phyloP scores from a whole-genome alignment of 2,329 filamentous ascomycete genomes.

The Sclerotiophoma versabilis region DNA sequence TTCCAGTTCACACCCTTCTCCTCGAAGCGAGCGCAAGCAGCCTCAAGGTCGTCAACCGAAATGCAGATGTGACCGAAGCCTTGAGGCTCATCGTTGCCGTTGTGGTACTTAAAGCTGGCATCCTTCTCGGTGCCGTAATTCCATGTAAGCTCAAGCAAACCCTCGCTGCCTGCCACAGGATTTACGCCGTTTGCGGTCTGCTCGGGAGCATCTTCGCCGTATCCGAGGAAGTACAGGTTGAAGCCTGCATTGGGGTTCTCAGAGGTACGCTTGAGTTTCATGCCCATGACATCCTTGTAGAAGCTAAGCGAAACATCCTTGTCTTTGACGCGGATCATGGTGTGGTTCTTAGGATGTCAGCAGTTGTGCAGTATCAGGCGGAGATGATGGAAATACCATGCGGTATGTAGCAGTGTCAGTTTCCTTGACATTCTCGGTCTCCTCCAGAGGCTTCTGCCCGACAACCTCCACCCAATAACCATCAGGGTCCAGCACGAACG shows the following conservation, averaged over 20 bases:
- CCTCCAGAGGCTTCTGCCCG: slow-evolving; percentile 72
- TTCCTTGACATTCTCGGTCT: slow-evolving; percentile 73
- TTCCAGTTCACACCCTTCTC: slow-evolving; percentile 85
- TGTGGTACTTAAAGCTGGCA: slow-evolving; percentile 82
- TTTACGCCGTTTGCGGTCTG: slow-evolving; percentile 64
- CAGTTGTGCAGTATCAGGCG: background rate
- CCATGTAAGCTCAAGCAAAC: slow-evolving; percentile 89
- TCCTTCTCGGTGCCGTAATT: slow-evolving; percentile 86
- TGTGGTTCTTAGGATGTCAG: slow-evolving; percentile 70
- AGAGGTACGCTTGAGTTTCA: slow-evolving; percentile 77
- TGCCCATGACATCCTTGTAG: slow-evolving; percentile 81
- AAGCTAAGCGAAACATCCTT: slow-evolving; percentile 56
- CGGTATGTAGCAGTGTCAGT: slow-evolving; percentile 81
- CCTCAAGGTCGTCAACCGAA: slow-evolving; percentile 85
- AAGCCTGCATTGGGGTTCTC: slow-evolving; percentile 77
- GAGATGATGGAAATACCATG: slow-evolving; percentile 53
- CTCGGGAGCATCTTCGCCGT: slow-evolving; percentile 60
- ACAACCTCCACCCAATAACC: slow-evolving; percentile 78
- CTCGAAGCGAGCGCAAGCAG: slow-evolving; percentile 87
- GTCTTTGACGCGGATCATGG: slow-evolving; percentile 91
- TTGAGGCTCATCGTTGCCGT: slow-evolving; percentile 89
- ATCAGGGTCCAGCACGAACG: slow-evolving; percentile 88
- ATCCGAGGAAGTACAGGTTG: slow-evolving; percentile 93
- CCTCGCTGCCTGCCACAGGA: slow-evolving; percentile 73
- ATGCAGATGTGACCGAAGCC: slow-evolving; percentile 95